These are phyloP conservation scores for Populus euphratica DNA, from an alignment of 345 rosid genomes.

Conservation along the genomic window DNA sequence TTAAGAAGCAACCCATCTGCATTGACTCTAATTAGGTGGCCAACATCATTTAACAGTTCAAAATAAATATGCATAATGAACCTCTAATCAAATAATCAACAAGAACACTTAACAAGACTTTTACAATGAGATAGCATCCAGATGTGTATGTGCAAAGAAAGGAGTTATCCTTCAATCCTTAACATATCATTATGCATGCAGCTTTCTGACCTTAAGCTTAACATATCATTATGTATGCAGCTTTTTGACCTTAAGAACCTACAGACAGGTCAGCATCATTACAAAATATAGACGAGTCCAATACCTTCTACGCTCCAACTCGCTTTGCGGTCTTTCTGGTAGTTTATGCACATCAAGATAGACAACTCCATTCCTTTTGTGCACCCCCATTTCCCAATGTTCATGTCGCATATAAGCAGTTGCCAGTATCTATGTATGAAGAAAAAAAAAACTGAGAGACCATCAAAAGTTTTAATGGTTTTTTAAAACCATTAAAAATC, in stretches of 20 bases:
- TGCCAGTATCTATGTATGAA: constrained; percentile 60
- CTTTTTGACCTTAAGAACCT: not conserved
- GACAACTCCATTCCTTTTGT: constrained; percentile 88
- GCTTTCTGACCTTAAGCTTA: constrained; percentile 1
- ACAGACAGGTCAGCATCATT: not conserved
- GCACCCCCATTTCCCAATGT: constrained; percentile 99
- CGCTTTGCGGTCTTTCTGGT: constrained; percentile 79
- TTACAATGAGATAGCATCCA: not conserved
- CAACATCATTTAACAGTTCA: not conserved
- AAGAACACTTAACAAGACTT: no score
- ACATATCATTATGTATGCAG: not conserved
- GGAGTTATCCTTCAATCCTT: not conserved
- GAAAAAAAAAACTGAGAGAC: not conserved
- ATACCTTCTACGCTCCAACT: constrained; percentile 86
- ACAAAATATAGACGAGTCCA: not conserved
- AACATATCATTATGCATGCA: not conserved
- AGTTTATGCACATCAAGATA: constrained; percentile 93
- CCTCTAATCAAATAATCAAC: not conserved
- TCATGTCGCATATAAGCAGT: constrained; percentile 80
- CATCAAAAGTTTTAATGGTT: not conserved
- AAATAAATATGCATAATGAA: not conserved
- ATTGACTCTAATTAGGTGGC: not conserved
- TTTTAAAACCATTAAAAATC: not conserved
- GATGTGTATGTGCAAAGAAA: not conserved
- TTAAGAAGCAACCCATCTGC: not conserved